Base-by-base conservation (phyloP, 805 yeast genomes). In the Nakazawaea wickerhamii region DNA sequence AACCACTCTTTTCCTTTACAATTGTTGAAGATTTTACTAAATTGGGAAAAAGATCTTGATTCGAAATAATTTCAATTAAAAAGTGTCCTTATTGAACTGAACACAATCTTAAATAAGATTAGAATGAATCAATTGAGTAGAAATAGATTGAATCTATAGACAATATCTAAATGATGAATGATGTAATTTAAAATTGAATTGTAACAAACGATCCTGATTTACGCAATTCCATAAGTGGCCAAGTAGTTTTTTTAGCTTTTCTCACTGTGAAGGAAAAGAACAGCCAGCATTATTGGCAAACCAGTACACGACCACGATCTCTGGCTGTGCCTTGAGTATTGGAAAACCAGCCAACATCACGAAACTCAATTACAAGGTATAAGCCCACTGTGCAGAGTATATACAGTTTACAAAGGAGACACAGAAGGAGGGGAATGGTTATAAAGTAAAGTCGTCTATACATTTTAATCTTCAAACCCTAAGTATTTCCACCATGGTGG, bases 401-500 rank as follows among this genome's bases (percentile, higher is more conserved):
- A n/a, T n/a, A n/a, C n/a, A 23, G 10, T 23, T 23, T 7, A 10
- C 26, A 23, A 23, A 23, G 26, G 7, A 10, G 10, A 23, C 10
- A 10, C 26, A 23, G 10, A 23, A 10, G 26, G 26, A 23, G 10
- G 10, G 10, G 10, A 10, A 23, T 10, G 10, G 7, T 23, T 23
- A 7, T 23, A 23, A 23, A 23, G 7, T 23, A 7, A 23, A 23
- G 7, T 23, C n/a, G n/a, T n/a, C 26, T 18, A 34, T 20, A 34
- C 17, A 34, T 7, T 7, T 25, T 41, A 41, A 26, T 41, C 36
- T 6, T 40, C 44, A 15, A 41, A 41, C 8, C 44, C 44, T 22
- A 41, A 36, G 19, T 30, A 22, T 23, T 40, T 40, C 44, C 44
- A 41, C 44, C 44, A 41, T 36, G 40, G 36, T 10, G 44, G 44